Evolutionary conservation across 2,329 filamentous ascomycete genomes (phyloP).

Genomic region (Xylaria sp.): DNA sequence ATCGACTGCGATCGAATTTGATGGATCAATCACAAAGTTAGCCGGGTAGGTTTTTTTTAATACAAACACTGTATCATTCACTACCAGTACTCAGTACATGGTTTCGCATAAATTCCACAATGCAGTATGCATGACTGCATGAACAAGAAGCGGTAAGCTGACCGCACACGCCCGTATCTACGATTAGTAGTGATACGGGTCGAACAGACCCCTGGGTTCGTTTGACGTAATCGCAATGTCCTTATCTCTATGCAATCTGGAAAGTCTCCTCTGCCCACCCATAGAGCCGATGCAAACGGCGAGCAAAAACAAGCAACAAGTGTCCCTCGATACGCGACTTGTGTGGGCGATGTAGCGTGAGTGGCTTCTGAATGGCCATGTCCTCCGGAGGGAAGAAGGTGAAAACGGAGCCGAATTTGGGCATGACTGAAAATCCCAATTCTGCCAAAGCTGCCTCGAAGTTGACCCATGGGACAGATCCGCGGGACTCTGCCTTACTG

Average conservation of each 20-base stretch:
- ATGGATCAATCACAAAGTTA: not conserved
- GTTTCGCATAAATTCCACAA: not conserved
- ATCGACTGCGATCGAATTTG: too few relatives aligned
- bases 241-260: slow-evolving; percentile 23
- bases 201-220: too few relatives aligned
- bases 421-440: slow-evolving; percentile 52
- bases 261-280: slow-evolving; percentile 53
- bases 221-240: not conserved
- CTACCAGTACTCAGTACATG: not conserved
- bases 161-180: not conserved
- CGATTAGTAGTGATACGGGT: too few relatives aligned
- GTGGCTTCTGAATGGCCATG: slow-evolving; percentile 43
- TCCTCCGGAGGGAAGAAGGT: slow-evolving; percentile 52
- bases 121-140: not conserved
- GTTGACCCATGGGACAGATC: slow-evolving; percentile 50
- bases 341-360: slow-evolving; percentile 55
- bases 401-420: slow-evolving; percentile 50
- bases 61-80: not conserved
- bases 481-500: slow-evolving; percentile 45
- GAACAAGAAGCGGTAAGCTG: not conserved
- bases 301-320: slow-evolving; percentile 44
- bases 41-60: not conserved
- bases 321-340: slow-evolving; percentile 52
- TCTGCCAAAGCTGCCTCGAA: slow-evolving; percentile 57
- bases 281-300: slow-evolving; percentile 51